A percentile compares a stretch with the other conserved stretches of the same genome.
These are phyloP conservation scores for Tardiomyces digboiensis DNA, from an alignment of 1,139 yeast species.

Conservation along the genomic window DNA sequence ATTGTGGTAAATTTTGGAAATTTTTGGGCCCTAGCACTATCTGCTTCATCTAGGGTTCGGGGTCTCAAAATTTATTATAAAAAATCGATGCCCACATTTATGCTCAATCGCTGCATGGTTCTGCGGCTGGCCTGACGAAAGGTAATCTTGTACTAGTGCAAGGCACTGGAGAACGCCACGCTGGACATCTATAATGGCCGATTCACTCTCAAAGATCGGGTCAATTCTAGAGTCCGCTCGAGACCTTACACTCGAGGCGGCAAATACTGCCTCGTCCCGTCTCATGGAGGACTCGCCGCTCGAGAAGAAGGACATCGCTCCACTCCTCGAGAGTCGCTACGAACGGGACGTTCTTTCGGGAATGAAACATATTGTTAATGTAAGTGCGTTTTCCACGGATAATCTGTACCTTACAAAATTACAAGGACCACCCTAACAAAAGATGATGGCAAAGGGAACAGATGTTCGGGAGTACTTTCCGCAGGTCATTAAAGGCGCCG, in stretches of 20 bases:
- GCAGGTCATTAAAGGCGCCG: constrained; percentile 82
- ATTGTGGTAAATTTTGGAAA: neutral
- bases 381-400: constrained; percentile 6
- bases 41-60: no score
- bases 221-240: constrained; percentile 72
- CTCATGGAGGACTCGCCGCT: constrained; percentile 36
- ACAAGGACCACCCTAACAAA: neutral
- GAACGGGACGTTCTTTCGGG: constrained; percentile 70
- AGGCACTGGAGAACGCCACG: no score
- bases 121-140: no score
- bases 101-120: no score
- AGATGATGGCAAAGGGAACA: constrained; percentile 51
- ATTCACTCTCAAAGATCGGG: constrained; percentile 41
- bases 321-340: constrained; percentile 55
- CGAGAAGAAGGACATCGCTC: constrained; percentile 54
- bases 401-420: neutral
- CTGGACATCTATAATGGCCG: constrained; percentile 38
- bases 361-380: constrained; percentile 60
- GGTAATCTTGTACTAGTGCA: no score
- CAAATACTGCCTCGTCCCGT: constrained; percentile 63
- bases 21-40: neutral
- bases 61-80: no score
- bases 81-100: no score
- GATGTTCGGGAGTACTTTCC: constrained; percentile 62
- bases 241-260: constrained; percentile 73